Evolutionary conservation across 2,329 filamentous ascomycete species (phyloP).

Genomic region (Fusarium chlamydosporum): DNA sequence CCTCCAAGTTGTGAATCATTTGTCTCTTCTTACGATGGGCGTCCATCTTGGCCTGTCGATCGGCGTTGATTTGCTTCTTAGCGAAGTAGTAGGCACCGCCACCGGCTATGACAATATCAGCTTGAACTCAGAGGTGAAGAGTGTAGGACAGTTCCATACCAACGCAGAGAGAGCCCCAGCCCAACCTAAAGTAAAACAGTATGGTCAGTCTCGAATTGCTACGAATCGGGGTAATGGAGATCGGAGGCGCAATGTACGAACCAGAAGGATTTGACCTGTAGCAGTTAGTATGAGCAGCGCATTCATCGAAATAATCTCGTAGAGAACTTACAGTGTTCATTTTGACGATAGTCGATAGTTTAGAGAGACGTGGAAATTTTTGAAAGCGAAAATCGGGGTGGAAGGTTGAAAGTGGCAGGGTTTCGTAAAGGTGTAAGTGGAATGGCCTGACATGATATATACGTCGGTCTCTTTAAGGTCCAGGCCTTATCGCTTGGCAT

Average conservation of each 20-base stretch:
- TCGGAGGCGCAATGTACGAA: constrained; percentile 55
- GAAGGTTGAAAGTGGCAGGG: constrained; percentile 43
- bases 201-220: constrained; percentile 27
- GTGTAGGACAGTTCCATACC: constrained; percentile 66
- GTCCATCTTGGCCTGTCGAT: constrained; percentile 80
- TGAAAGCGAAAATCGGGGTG: constrained; percentile 31
- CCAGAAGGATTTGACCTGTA: constrained; percentile 76
- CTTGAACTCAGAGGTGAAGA: constrained; percentile 15
- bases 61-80: constrained; percentile 93
- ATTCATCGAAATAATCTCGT: not conserved
- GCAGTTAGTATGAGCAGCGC: constrained; percentile 44
- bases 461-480: constrained; percentile 40
- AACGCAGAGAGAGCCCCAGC: constrained; percentile 90
- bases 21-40: constrained; percentile 76
- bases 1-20: constrained; percentile 68
- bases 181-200: constrained; percentile 71
- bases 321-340: constrained; percentile 69
- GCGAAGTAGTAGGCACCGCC: constrained; percentile 96
- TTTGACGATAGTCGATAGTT: constrained; percentile 40
- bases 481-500: constrained; percentile 45
- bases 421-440: constrained; percentile 50
- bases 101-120: constrained; percentile 71
- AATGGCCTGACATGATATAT: constrained; percentile 51
- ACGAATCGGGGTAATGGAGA: constrained; percentile 14
- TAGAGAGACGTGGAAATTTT: constrained; percentile 15